Base-by-base conservation (phyloP, 345 rosid species). In the Boechera stricta region DNA sequence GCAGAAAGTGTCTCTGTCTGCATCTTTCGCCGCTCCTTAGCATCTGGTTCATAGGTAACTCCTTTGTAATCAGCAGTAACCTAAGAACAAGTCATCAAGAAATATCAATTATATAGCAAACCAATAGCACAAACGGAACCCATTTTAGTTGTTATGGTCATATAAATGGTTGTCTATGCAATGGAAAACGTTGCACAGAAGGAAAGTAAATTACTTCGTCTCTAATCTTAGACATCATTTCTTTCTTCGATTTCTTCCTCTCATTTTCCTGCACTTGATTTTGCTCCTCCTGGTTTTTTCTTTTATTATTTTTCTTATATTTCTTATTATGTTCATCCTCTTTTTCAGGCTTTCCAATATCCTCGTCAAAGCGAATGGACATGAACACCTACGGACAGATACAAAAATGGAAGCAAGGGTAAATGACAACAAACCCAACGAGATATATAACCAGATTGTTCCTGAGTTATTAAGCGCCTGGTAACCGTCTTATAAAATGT, bases 61-160 rank as follows among this genome's bases (percentile, higher is more conserved):
- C 94, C 81, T 67, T 80, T 96, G 78, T 90, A 90, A 77, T 95
- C 99, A 68, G 97, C 90, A 84, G 78, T 81, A 79, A 92, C 97
- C 98, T 94, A 52, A 9, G 81, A 42, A 45, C 1, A 24, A 31
- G 53, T n/a, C 31, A 66, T 53, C 33, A 51, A 49, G 10, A 52
- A 12, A 26, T 26, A 47, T 76, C 33, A 69, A 4, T 51, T 32
- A 67, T 39, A 67, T 16, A 57, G 52, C 53, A 57, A 53, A 72
- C 4, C 7, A 64, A 58, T 44, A 71, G 26, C 5, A 72, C 31
- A 24, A 57, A n/a, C 10, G 3, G 26, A 33, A 63, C 60, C 32
- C 10, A 28, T 29, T 71, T 54, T 12, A 28, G 39, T 35, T 26
- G 54, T 53, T 53, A 69, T 31, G 24, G 68, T 67, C 54, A 53